Percentiles rank a stretch among this genome's conserved stretches.
Evolutionary conservation across 148 eudicot genomes (phyloP).

Genomic region (Rhododendron ovatum): DNA sequence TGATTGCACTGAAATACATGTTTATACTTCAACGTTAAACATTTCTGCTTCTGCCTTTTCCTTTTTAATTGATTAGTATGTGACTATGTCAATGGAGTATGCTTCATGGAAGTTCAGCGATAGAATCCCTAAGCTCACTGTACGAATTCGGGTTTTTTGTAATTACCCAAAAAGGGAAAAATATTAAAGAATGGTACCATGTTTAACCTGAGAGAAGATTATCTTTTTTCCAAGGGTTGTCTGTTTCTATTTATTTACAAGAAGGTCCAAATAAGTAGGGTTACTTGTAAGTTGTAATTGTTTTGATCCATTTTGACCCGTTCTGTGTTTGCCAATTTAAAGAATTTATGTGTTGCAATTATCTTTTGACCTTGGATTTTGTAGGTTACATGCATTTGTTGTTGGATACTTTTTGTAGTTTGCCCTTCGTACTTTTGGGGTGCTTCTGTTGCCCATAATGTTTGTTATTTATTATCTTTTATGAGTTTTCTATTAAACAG

Average conservation of each 20-base stretch:
- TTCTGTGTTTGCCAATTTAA: background rate
- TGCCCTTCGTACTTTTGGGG: background rate
- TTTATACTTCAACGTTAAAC: background rate
- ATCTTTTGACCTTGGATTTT: background rate
- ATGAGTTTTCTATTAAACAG: slow-evolving; percentile 27
- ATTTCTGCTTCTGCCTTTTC: background rate
- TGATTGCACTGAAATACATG: background rate
- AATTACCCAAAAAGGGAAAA: background rate
- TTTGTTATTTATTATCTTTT: background rate
- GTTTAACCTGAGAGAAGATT: background rate
- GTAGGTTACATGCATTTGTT: background rate
- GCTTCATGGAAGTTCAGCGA: background rate
- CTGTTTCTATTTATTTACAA: background rate
- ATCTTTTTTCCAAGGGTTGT: background rate
- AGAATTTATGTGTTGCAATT: background rate
- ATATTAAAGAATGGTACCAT: background rate
- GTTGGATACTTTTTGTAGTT: background rate
- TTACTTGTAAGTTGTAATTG: background rate
- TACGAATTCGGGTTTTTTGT: background rate
- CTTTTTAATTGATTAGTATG: background rate
- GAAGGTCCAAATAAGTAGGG: background rate
- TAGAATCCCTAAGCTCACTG: background rate
- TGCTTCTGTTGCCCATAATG: background rate
- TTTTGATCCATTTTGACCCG: background rate
- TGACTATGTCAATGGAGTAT: background rate